Conservation (phyloP, 2,329 filamentous ascomycete genomes). For the Aspergillus spinulosporus region DNA sequence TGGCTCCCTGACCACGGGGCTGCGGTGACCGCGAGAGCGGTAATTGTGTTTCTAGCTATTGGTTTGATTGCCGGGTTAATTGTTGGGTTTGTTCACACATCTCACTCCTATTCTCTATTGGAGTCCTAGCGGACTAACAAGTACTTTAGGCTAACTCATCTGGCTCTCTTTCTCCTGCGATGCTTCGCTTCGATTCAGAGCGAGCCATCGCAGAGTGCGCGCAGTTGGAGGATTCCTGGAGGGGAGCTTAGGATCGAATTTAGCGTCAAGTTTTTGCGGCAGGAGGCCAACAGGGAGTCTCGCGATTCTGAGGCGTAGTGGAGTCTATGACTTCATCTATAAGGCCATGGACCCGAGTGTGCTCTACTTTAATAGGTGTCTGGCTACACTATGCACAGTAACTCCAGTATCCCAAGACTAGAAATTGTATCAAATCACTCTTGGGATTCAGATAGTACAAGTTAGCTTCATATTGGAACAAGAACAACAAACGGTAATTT, state of each 20-base stretch:
- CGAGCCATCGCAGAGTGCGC: neutral
- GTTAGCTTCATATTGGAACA: slow-evolving; percentile 17
- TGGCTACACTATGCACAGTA: no score
- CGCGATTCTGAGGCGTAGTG: neutral
- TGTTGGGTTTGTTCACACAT: slow-evolving; percentile 8
- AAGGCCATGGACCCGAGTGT: neutral
- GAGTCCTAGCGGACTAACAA: neutral
- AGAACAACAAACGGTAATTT: slow-evolving; percentile 12
- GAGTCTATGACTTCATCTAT: no score
- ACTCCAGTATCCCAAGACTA: no score
- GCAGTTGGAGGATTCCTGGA: slow-evolving; percentile 9
- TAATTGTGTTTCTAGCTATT: slow-evolving; percentile 4
- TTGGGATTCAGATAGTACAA: neutral
- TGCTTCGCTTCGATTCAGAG: neutral
- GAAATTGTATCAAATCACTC: no score
- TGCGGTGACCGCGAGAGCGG: neutral
- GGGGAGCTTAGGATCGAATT: slow-evolving; percentile 12
- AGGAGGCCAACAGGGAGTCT: neutral
- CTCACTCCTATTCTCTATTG: neutral
- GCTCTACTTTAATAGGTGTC: no score
- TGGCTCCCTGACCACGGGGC: slow-evolving; percentile 9
- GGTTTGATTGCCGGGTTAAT: neutral
- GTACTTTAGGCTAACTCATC: slow-evolving; percentile 1
- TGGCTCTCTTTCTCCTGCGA: slow-evolving; percentile 3
- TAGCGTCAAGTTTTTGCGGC: slow-evolving; percentile 10